Percentiles rank a stretch among this genome's conserved stretches.
These are phyloP conservation scores for Coemansia sp. DNA, from an alignment of 192 early-diverging fungal species.

Conservation along the genomic window DNA sequence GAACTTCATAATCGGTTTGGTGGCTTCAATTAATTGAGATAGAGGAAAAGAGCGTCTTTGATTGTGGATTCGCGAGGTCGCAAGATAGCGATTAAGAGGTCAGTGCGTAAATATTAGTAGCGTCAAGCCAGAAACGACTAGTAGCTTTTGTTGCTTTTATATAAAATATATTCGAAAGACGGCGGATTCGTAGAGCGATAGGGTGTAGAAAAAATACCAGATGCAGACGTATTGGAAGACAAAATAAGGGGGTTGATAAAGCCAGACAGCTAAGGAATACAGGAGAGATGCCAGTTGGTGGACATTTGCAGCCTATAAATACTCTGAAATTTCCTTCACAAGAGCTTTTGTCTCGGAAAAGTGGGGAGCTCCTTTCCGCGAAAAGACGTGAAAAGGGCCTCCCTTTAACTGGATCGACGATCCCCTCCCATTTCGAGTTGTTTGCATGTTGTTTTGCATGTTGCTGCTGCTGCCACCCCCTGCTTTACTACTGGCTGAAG, in stretches of 20 bases:
- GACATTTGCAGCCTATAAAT: neutral
- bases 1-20: constrained; percentile 28
- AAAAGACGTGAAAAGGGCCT: neutral
- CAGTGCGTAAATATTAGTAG: no score
- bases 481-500: neutral
- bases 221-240: neutral
- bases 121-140: neutral
- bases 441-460: neutral
- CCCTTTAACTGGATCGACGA: constrained; percentile 5
- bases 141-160: neutral
- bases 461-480: neutral
- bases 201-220: neutral
- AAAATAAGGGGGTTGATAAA: neutral
- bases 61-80: neutral
- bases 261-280: neutral
- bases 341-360: neutral
- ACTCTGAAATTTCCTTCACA: neutral
- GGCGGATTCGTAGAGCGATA: neutral
- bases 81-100: neutral
- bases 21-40: neutral
- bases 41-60: neutral
- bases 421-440: neutral
- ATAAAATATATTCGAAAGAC: neutral
- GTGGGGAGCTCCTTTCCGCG: constrained; percentile 1
- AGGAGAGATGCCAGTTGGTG: neutral